A percentile compares a stretch with the other conserved stretches of the same genome.
Evolutionary conservation across 805 yeast species (phyloP).

Genomic region (Sungouiozyma intestinalis): DNA sequence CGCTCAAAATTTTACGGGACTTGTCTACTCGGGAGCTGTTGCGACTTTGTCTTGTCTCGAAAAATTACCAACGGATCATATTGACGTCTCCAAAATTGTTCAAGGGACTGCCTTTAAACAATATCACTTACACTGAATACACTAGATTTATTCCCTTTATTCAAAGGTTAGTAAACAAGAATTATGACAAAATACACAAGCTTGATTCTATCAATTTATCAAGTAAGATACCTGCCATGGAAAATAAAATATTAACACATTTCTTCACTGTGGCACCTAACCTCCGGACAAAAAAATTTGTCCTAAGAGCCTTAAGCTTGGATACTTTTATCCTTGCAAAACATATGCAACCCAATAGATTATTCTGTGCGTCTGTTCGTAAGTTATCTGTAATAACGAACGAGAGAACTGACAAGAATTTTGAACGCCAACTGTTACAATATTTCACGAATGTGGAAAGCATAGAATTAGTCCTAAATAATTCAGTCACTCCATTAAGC

Average conservation of each 20-base stretch:
- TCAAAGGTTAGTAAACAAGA: conserved; percentile 1
- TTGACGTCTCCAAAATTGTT: conserved; percentile 13
- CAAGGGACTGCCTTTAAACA: conserved; percentile 9
- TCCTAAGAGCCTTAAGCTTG: conserved; percentile 14
- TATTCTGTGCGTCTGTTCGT: conserved; percentile 5
- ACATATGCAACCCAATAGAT: conserved; percentile 5
- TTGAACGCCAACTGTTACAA: conserved; percentile 12
- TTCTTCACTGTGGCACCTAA: conserved; percentile 10
- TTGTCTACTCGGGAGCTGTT: conserved; percentile 15
- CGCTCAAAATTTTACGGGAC: conserved; percentile 11
- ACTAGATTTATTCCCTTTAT: conserved; percentile 12
- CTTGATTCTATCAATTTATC: conserved; percentile 13
- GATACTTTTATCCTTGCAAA: conserved; percentile 12
- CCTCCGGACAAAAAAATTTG: conserved; percentile 7
- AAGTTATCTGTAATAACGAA: conserved; percentile 14
- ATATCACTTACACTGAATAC: conserved; percentile 10
- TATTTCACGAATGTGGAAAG: conserved; percentile 12
- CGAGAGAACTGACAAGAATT: conserved; percentile 14
- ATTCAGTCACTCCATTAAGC: conserved; percentile 10
- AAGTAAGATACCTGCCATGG: conserved; percentile 17
- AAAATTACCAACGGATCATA: conserved; percentile 16
- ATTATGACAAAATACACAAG: neutral
- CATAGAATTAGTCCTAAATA: conserved; percentile 14
- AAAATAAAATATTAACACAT: conserved; percentile 10
- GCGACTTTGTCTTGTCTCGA: conserved; percentile 13